Evolutionary conservation across 257 asterid species (phyloP), one percentile per base, ranked within the genome.

Genomic region (Perilla frutescens): DNA sequence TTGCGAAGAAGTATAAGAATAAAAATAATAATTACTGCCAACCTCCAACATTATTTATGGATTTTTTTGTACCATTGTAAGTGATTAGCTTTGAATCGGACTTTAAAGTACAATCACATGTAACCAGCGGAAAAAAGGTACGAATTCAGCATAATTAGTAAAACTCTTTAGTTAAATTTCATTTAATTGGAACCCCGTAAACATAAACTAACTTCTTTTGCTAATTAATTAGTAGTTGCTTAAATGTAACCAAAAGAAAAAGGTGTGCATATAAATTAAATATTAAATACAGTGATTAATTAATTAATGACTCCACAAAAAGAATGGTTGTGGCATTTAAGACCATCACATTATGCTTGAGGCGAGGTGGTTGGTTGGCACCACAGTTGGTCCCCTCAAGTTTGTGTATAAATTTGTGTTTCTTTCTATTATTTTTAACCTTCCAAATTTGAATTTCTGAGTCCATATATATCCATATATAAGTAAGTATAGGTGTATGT

Each of bases 301-400:
- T 32, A 34, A 59, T 74, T 11, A 63, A 70, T 48, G 62, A 45
- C n/a, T 60, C 78, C 70, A 76, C 77, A 70, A 77, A 77, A 76
- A 70, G 81, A 80, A 77, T 64, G 68, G 70, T 75, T 80, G 68
- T 71, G 45, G 58, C 76, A 55, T 77, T 48, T 15, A 54, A 73
- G 68, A 70, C 60, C 54, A 65, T 50, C 72, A 55, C 68, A 73
- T 37, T 56, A 26, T 68, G 61, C 59, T 15, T 37, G 49, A 44
- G 11, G 10, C 1, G 49, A 44, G 49, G 49, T 44, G 49, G 49
- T 44, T 44, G 49, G 49, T 44, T 44, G 49, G 49, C 49, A 44
- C 49, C 37, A 4, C 37, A 34, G 37, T 34, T 4, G 37, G 37
- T 34, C 37, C 37, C 37, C 37, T 34, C 37, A 34, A 34, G 3